These are phyloP conservation scores for Eucalyptus regnans DNA, from an alignment of 345 rosid genomes.

Conservation along the genomic window DNA sequence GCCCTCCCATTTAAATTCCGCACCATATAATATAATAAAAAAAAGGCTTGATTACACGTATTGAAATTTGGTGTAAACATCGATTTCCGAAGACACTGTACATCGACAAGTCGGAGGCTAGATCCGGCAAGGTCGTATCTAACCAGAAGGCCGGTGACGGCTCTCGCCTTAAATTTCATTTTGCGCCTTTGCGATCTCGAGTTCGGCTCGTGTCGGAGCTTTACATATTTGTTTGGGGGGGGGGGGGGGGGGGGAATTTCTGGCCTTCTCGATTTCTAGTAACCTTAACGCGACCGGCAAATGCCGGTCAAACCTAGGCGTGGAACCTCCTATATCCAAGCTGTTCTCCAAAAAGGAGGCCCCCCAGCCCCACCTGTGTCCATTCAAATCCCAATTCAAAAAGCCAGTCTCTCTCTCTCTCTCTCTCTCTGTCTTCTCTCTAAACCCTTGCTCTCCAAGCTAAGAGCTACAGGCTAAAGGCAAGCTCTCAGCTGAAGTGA, in stretches of 20 bases:
- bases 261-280: background rate
- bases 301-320: constrained; percentile 8
- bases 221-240: background rate
- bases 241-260: background rate
- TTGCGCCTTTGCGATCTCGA: background rate
- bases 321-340: constrained; percentile 46
- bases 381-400: constrained; percentile 25
- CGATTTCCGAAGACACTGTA: too few relatives aligned
- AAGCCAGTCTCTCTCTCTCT: constrained; percentile 3
- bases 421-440: background rate
- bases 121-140: background rate
- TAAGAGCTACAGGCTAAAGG: background rate
- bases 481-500: background rate
- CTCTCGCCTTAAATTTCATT: too few relatives aligned
- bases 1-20: background rate
- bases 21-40: background rate
- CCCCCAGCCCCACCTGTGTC: constrained; percentile 6
- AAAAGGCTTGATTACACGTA: background rate
- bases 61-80: background rate
- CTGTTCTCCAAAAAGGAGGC: constrained; percentile 56
- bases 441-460: background rate
- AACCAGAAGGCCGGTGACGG: too few relatives aligned
- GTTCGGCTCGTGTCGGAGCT: background rate
- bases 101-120: background rate
- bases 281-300: constrained; percentile 23